Evolutionary conservation across 208 protist genomes (phyloP).

Genomic region (Trypanosoma theileri): DNA sequence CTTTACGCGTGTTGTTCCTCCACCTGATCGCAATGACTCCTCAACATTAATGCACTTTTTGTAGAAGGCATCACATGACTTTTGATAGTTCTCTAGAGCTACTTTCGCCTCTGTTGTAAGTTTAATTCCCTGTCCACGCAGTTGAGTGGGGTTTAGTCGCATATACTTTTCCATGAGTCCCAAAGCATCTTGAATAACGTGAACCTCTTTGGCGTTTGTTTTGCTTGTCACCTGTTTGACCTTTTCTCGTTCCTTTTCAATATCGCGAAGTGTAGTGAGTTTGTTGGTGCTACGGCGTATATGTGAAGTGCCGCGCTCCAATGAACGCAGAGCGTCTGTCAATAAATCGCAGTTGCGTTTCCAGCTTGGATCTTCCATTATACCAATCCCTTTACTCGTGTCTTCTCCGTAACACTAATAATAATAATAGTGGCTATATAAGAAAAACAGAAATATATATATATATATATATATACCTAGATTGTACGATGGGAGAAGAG

Average conservation of each 20-base stretch:
- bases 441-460: neutral
- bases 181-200: slow-evolving; percentile 63
- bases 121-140: slow-evolving; percentile 65
- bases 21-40: slow-evolving; percentile 41
- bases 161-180: slow-evolving; percentile 77
- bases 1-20: slow-evolving; percentile 22
- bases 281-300: slow-evolving; percentile 82
- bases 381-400: neutral
- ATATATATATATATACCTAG: slow-evolving; percentile 1
- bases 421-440: neutral
- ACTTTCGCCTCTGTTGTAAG: slow-evolving; percentile 72
- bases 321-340: slow-evolving; percentile 45
- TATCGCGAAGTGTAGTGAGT: slow-evolving; percentile 57
- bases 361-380: slow-evolving; percentile 75
- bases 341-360: slow-evolving; percentile 67
- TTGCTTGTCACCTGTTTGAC: slow-evolving; percentile 57
- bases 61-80: slow-evolving; percentile 82
- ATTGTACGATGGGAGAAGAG: neutral
- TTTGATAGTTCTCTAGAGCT: slow-evolving; percentile 67
- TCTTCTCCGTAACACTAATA: neutral
- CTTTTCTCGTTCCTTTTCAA: slow-evolving; percentile 72
- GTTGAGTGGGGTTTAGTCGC: slow-evolving; percentile 51
- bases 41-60: slow-evolving; percentile 77
- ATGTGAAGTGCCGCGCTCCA: slow-evolving; percentile 60
- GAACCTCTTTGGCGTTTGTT: slow-evolving; percentile 68